These are phyloP conservation scores for Ehretia macrophylla DNA, from an alignment of 257 asterid species.

Conservation along the genomic window DNA sequence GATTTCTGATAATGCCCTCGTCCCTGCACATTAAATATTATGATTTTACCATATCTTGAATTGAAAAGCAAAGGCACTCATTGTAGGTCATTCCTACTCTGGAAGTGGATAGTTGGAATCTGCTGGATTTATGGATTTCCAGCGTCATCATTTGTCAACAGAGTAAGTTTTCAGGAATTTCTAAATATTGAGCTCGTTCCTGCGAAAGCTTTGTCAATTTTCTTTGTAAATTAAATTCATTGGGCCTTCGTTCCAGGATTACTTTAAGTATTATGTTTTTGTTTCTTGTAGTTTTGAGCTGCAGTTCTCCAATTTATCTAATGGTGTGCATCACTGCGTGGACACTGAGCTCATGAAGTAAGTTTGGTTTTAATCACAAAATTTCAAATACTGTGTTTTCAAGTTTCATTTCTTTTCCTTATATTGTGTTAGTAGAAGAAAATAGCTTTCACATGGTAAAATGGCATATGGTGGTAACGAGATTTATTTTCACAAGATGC, in stretches of 20 bases:
- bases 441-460: too few relatives aligned
- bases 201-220: too few relatives aligned
- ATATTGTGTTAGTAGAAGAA: too few relatives aligned
- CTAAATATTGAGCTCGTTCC: not conserved
- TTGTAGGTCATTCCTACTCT: constrained; percentile 25
- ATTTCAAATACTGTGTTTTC: constrained; percentile 1
- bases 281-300: constrained; percentile 23
- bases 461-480: too few relatives aligned
- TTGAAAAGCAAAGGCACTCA: not conserved
- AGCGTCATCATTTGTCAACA: constrained; percentile 16
- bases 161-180: constrained; percentile 22
- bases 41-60: constrained; percentile 2
- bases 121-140: constrained; percentile 16
- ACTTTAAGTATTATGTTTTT: constrained; percentile 1
- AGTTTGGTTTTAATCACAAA: constrained; percentile 21
- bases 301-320: constrained; percentile 27
- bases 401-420: too few relatives aligned
- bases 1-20: too few relatives aligned
- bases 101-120: constrained; percentile 24
- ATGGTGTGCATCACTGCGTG: constrained; percentile 19
- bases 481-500: too few relatives aligned
- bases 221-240: not conserved
- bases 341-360: constrained; percentile 33
- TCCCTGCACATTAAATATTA: not conserved
- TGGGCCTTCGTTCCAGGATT: not conserved